Evolutionary conservation across 371 early-diverging fungal genomes (phyloP), one percentile per base, ranked within the genome.

Genomic region (Lichtheimia hyalospora): DNA sequence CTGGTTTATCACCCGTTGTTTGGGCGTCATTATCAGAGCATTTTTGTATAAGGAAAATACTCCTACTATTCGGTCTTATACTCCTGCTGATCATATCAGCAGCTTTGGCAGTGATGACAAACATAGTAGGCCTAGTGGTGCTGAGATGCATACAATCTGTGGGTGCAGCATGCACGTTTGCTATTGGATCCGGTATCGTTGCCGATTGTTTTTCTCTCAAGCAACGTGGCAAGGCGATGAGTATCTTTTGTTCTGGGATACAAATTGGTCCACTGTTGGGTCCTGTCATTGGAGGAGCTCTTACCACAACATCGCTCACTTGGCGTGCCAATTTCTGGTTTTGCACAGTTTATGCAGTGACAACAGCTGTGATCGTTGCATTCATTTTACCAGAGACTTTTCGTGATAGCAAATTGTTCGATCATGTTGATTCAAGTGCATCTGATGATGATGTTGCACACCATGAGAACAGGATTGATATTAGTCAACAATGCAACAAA

Each of bases 11-110:
- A 21, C 85, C 87, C 39, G 63, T 92, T 0, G 60, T 89, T 12
- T 89, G 86, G 86, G 89, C 87, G n/a, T 77, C 84, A 5, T 34
- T 85, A 14, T 85, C 89, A 0, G 92, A 92, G 63, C 55, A 55
- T 6, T 80, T 73, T 61, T 75, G 81, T 5, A 49, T 77, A 8
- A 62, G 82, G 27, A 67, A 74, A 1, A 55, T 80, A n/a, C 64
- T 60, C 16, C 6, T 34, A 34, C 34, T 34, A 34, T 79, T 92
- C 16, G 82, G 86, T 50, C 63, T 80, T 0, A 71, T 90, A 6
- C 79, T 87, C 27, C 59, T 88, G 3, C 2, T 55, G 0, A 86
- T 87, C 6, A 10, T 3, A 79, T 84, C 66, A 5, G 79, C 5
- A 72, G 90, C 3, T 92, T 83, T 67, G 68, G 69, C 6, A 63